Evolutionary conservation across 2,329 filamentous ascomycete species (phyloP).

Genomic region (Clonostachys rosea): DNA sequence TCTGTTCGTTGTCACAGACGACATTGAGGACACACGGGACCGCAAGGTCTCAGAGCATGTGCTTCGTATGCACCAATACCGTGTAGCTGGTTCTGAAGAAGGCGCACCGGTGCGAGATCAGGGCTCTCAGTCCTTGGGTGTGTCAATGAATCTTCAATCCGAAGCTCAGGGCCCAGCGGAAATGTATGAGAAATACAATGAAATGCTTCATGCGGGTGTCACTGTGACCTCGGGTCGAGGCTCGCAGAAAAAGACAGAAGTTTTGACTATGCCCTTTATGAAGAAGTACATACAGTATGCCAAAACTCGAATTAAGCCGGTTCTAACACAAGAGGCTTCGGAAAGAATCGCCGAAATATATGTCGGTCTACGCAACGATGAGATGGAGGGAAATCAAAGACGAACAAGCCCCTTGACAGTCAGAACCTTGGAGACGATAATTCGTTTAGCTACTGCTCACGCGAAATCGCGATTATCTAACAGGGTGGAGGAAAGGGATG

Average conservation of each 20-base stretch:
- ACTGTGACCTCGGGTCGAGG: conserved; percentile 71
- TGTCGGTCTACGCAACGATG: conserved; percentile 89
- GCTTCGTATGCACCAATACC: conserved; percentile 93
- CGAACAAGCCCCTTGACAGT: conserved; percentile 94
- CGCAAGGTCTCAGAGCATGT: conserved; percentile 94
- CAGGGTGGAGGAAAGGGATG: conserved; percentile 85
- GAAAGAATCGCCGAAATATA: conserved; percentile 91
- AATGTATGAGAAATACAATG: conserved; percentile 93
- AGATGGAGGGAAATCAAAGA: conserved; percentile 89
- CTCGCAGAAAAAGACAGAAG: conserved; percentile 72
- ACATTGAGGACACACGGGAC: conserved; percentile 92
- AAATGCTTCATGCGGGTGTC: conserved; percentile 92
- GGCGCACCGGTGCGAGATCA: conserved; percentile 92
- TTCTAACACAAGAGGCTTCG: conserved; percentile 85
- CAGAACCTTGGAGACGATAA: conserved; percentile 95
- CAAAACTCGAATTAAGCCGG: conserved; percentile 84
- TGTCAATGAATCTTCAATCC: conserved; percentile 75
- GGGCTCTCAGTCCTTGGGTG: conserved; percentile 75
- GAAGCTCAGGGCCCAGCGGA: conserved; percentile 74
- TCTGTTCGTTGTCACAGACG: conserved; percentile 94
- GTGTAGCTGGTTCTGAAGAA: conserved; percentile 87
- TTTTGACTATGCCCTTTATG: conserved; percentile 94
- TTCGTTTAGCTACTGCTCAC: conserved; percentile 93
- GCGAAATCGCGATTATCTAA: conserved; percentile 88
- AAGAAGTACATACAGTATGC: conserved; percentile 99